phyloP scores from a whole-genome alignment of 306 rosid species.

The Glycyrrhiza uralensis region DNA sequence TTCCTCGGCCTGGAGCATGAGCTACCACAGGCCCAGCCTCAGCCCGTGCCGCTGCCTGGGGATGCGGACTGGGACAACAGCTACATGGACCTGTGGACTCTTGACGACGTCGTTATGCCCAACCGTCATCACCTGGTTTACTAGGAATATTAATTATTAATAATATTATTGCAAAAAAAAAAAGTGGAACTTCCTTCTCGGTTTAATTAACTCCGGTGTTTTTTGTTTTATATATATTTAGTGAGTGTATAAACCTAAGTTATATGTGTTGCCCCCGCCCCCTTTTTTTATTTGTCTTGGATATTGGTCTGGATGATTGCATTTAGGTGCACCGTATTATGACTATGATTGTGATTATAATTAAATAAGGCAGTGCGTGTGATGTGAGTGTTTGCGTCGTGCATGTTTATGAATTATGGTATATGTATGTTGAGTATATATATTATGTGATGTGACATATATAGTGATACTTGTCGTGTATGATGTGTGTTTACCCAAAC shows the following conservation, averaged over 20 bases:
- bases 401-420: neutral
- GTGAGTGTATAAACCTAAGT: constrained; percentile 30
- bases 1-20: constrained; percentile 57
- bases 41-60: constrained; percentile 5
- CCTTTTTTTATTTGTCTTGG: neutral
- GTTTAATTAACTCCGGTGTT: neutral
- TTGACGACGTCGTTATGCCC: constrained; percentile 52
- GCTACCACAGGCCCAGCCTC: neutral
- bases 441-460: neutral
- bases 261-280: neutral
- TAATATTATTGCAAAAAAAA: neutral
- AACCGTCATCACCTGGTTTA: constrained; percentile 16
- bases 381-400: neutral
- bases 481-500: neutral
- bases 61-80: constrained; percentile 11
- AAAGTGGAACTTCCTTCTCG: neutral
- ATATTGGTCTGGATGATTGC: constrained; percentile 11
- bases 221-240: neutral
- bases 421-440: neutral
- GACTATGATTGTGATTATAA: neutral
- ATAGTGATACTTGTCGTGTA: constrained; percentile 16
- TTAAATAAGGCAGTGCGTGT: constrained; percentile 14
- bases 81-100: constrained; percentile 52
- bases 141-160: neutral
- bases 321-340: neutral